These are phyloP conservation scores for Luffa acutangula DNA, from an alignment of 306 rosid species.

Conservation along the genomic window DNA sequence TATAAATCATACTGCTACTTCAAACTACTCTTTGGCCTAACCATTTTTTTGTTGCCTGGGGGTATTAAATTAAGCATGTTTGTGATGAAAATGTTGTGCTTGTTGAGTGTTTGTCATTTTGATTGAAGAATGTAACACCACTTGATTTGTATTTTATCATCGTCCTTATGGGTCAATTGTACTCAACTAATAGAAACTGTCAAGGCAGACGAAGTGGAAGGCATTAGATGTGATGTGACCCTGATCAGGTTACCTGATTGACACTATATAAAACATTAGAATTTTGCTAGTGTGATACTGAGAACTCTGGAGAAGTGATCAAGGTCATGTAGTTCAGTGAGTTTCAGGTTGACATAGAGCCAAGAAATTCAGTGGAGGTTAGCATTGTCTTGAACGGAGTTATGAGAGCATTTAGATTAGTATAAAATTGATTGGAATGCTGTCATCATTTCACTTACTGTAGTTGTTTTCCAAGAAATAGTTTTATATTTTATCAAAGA, in stretches of 20 bases:
- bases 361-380: neutral
- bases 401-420: conserved; percentile 1
- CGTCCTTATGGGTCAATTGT: neutral
- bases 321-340: neutral
- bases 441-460: neutral
- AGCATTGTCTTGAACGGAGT: neutral
- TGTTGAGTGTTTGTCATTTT: neutral
- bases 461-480: neutral
- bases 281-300: neutral
- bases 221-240: neutral
- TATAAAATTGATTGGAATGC: neutral
- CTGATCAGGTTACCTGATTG: neutral
- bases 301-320: neutral
- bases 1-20: neutral
- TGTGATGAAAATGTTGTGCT: neutral
- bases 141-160: neutral
- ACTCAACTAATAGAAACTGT: neutral
- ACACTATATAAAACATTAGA: neutral
- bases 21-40: neutral
- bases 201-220: neutral
- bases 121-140: neutral
- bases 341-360: neutral
- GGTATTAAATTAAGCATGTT: neutral
- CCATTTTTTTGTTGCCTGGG: neutral
- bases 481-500: neutral